Evolutionary conservation across 345 rosid species (phyloP), one percentile per base, ranked within the genome.

Genomic region (Eucalyptus grandis): DNA sequence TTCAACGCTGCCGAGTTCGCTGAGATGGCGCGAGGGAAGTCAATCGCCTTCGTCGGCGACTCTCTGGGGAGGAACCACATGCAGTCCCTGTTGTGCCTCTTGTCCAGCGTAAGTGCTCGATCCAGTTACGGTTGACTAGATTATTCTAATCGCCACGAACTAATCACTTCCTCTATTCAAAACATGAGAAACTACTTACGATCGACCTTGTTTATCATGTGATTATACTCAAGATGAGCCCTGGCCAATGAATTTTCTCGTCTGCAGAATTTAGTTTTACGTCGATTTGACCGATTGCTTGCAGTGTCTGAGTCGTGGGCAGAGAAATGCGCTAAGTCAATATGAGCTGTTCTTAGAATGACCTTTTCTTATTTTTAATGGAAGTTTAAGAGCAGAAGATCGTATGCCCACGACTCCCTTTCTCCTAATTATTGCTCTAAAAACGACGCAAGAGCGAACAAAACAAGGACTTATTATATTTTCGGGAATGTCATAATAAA

Each of bases 51-150:
- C 86, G 91, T 94, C n/a, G 94, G 95, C 49, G 95, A 94, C 86
- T 94, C 95, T 5, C 90, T 94, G 3, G 95, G 91, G 80, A 91
- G 93, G 87, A 94, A 93, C 92, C 95, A 94, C 72, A 91, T 94
- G 94, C 91, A 94, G 34, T 94, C 95, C 31, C 15, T 94, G 67
- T 16, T 90, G 19, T 94, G 94, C 89, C 91, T 94, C 46, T 88
- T 94, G 89, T 87, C 93, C 19, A 27, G 44, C 77, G 95, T 92
- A 91, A 92, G 92, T 88, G 21, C 80, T 46, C 53, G 47, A 14
- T 88, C 22, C 1, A 62, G 44, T 43, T 14, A 31, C 46, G 9
- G 9, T 43, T 72, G 82, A 19, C 82, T 11, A 19, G 82, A 31
- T 72, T 37, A 72, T 37, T 37, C 46, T 37, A 72, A 11, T 10